Conservation (phyloP, 2,329 filamentous ascomycete genomes). For the Coniochaeta hoffmannii region DNA sequence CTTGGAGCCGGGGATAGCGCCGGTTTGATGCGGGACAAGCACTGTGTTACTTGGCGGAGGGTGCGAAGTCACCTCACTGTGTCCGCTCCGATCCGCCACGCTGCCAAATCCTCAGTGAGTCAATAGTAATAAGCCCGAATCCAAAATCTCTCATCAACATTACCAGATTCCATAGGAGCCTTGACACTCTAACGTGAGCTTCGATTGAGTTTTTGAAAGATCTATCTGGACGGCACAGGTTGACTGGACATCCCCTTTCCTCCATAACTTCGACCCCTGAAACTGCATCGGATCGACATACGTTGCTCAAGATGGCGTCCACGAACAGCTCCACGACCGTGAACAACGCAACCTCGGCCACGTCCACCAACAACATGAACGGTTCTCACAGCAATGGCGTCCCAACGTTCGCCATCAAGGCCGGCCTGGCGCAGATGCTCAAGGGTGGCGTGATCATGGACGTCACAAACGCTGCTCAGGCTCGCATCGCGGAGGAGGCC, state of each 20-base stretch:
- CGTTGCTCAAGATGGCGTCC: slow-evolving; percentile 10
- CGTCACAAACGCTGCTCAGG: slow-evolving; percentile 87
- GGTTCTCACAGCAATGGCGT: slow-evolving; percentile 11
- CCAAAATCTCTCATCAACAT: not conserved
- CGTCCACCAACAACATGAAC: slow-evolving; percentile 12
- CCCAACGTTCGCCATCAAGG: slow-evolving; percentile 77
- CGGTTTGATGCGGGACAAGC: not conserved
- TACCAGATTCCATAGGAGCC: not conserved
- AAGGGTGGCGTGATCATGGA: slow-evolving; percentile 99
- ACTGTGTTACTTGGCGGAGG: not conserved
- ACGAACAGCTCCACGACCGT: not conserved
- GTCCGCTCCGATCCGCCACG: not conserved
- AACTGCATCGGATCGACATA: not conserved
- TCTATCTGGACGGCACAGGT: no score
- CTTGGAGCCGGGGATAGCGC: not conserved
- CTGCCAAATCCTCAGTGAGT: not conserved
- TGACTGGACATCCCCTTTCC: not conserved
- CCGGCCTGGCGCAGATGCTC: slow-evolving; percentile 92
- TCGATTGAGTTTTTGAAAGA: no score
- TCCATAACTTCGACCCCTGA: not conserved
- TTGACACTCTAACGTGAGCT: no score
- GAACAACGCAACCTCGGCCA: not conserved
- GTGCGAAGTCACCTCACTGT: not conserved
- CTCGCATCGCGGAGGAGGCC: slow-evolving; percentile 94
- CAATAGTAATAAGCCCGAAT: not conserved